Evolutionary conservation across 2,329 filamentous ascomycete genomes (phyloP).

Genomic region (Hansfordia pulvinata): DNA sequence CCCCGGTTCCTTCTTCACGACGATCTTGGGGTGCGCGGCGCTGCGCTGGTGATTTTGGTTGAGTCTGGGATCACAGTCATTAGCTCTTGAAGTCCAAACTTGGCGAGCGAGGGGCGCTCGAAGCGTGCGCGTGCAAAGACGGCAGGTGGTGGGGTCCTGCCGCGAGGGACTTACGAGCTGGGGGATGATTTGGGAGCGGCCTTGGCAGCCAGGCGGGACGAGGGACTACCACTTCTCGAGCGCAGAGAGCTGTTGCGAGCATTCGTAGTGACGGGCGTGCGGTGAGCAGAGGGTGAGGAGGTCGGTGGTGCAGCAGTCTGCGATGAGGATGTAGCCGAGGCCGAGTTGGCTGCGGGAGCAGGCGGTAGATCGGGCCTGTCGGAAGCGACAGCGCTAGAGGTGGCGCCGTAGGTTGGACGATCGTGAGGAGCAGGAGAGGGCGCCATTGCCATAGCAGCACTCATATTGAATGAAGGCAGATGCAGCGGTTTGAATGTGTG

Average conservation of each 20-base stretch:
- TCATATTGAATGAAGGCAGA: constrained; percentile 51
- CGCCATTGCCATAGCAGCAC: constrained; percentile 55
- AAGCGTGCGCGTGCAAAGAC: no score
- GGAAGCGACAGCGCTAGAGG: constrained; percentile 32
- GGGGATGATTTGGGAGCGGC: constrained; percentile 44
- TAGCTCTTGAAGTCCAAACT: no score
- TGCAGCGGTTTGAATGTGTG: no score
- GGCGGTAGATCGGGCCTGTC: no score
- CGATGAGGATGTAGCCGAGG: constrained; percentile 20
- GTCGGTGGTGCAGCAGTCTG: no score
- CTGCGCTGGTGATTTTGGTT: constrained; percentile 7
- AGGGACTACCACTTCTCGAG: constrained; percentile 39
- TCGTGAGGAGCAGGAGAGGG: constrained; percentile 55
- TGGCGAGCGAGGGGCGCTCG: no score
- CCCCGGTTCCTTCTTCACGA: constrained; percentile 92
- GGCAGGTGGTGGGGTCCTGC: constrained; percentile 3
- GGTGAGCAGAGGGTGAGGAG: no score
- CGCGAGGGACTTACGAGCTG: constrained; percentile 38
- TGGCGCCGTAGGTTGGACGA: constrained; percentile 42
- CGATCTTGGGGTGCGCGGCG: constrained; percentile 51
- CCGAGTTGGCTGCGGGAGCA: constrained; percentile 18
- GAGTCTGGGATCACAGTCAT: constrained; percentile 6
- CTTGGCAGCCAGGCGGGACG: constrained; percentile 26
- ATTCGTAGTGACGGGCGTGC: no score
- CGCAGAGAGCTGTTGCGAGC: no score